These are phyloP conservation scores for Brassica carinata DNA, from an alignment of 345 rosid species.

Conservation along the genomic window DNA sequence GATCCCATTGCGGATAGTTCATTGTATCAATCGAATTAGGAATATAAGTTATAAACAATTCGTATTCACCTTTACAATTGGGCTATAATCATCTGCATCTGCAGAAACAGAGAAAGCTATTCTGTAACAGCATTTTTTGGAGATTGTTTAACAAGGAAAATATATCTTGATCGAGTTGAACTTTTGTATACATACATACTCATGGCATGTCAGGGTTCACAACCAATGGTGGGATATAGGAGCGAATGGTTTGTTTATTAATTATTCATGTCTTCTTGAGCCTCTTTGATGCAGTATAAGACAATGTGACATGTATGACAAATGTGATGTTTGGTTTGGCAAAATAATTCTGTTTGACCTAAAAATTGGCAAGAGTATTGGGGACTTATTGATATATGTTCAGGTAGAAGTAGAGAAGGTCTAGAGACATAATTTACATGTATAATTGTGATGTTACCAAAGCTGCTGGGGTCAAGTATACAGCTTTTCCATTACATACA, in stretches of 20 bases:
- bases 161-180: too few species aligned
- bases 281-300: neutral
- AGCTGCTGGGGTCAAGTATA: neutral
- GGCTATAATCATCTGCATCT: too few species aligned
- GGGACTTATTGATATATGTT: too few species aligned
- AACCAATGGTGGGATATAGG: neutral
- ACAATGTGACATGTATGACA: neutral
- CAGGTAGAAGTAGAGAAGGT: too few species aligned
- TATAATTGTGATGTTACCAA: neutral
- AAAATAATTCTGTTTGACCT: neutral
- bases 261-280: neutral
- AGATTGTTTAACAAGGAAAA: too few species aligned
- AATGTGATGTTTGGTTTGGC: neutral
- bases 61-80: too few species aligned
- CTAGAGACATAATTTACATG: neutral
- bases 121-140: too few species aligned
- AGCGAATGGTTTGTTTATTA: neutral
- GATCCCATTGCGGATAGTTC: too few species aligned
- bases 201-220: neutral
- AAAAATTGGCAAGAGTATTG: neutral
- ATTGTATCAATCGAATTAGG: too few species aligned
- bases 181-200: too few species aligned
- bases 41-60: too few species aligned
- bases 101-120: too few species aligned
- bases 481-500: neutral